These are phyloP conservation scores for Termitomyces sp. DNA, from an alignment of 768 basidiomycete genomes.

Conservation along the genomic window DNA sequence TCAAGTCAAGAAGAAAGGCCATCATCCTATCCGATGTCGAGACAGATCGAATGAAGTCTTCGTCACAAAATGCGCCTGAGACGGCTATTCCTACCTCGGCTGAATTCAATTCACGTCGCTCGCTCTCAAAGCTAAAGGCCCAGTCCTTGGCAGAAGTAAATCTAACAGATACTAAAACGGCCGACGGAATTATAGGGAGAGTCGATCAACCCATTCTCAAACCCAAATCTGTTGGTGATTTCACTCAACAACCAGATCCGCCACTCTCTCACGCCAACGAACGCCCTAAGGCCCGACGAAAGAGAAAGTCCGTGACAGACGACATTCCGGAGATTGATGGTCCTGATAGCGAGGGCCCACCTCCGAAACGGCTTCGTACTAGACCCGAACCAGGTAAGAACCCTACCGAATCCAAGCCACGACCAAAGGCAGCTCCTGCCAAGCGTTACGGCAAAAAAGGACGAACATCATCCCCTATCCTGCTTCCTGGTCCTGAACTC, in stretches of 20 bases:
- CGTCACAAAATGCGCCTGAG: background rate
- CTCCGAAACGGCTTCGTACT: constrained; percentile 8
- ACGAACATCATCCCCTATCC: constrained; percentile 26
- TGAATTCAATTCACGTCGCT: background rate
- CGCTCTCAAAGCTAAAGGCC: background rate
- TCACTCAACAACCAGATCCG: background rate
- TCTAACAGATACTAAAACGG: background rate
- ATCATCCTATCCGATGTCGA: constrained; percentile 15
- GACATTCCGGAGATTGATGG: background rate
- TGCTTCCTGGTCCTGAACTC: constrained; percentile 8
- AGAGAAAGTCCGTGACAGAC: constrained; percentile 8
- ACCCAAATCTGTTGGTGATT: background rate
- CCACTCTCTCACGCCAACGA: background rate
- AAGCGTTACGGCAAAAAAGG: constrained; percentile 32
- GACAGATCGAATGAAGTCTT: background rate
- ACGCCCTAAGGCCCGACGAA: background rate
- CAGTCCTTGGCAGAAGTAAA: background rate
- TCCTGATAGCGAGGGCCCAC: background rate
- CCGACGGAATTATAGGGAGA: background rate
- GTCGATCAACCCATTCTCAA: background rate
- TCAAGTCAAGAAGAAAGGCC: constrained; percentile 4
- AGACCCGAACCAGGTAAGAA: background rate
- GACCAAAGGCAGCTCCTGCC: constrained; percentile 7
- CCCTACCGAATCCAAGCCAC: background rate
- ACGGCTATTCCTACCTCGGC: background rate